phyloP scores from a whole-genome alignment of 148 eudicot genomes.

The Camellia sinensis region DNA sequence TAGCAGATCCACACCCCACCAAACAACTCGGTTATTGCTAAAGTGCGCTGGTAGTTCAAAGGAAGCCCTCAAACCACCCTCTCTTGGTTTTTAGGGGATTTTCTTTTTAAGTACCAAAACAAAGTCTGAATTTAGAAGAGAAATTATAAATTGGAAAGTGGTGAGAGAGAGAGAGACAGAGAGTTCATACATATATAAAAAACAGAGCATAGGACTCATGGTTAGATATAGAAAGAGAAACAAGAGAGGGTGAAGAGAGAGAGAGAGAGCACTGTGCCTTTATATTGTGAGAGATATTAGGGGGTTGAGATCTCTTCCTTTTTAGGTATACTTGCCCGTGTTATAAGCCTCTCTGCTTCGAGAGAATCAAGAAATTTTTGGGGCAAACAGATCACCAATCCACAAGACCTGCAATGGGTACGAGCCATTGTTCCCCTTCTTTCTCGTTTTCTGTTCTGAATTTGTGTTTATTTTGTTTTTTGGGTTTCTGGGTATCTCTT shows the following conservation, averaged over 20 bases:
- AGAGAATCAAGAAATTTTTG: slow-evolving; percentile 14
- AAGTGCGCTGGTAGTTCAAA: slow-evolving; percentile 9
- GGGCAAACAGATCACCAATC: slow-evolving; percentile 9
- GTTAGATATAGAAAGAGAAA: background rate
- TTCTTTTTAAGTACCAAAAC: slow-evolving; percentile 16
- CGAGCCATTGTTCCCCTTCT: background rate
- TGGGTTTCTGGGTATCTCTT: slow-evolving; percentile 1
- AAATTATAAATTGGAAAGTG: slow-evolving; percentile 15
- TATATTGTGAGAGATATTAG: background rate
- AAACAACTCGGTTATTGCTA: slow-evolving; percentile 2
- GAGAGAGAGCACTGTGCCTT: background rate
- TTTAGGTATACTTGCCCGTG: background rate
- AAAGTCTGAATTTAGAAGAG: background rate
- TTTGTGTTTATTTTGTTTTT: background rate
- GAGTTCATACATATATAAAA: background rate
- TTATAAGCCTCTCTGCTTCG: background rate
- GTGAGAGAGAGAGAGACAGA: background rate
- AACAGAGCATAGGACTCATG: background rate
- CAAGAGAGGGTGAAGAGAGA: background rate
- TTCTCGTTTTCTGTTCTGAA: slow-evolving; percentile 4
- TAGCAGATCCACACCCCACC: slow-evolving; percentile 9
- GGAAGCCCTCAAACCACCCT: background rate
- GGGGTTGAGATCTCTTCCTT: slow-evolving; percentile 13
- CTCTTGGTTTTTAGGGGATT: background rate
- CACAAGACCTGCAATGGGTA: slow-evolving; percentile 26